phyloP scores from a whole-genome alignment of 352 stramenopile genomes.

The Pseudoperonospora humuli region DNA sequence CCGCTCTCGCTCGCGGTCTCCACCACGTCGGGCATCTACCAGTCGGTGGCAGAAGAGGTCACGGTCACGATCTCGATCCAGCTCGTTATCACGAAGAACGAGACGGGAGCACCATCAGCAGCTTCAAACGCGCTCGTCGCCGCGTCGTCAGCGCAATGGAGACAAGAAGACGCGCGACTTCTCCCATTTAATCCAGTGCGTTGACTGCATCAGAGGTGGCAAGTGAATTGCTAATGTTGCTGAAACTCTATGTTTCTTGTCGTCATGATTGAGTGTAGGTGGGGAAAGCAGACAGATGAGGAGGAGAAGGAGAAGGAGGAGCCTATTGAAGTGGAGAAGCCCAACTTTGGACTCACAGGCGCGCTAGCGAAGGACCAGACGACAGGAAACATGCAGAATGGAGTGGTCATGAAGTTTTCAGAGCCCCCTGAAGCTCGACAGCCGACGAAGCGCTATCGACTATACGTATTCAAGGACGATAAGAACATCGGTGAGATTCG shows the following conservation, averaged over 20 bases:
- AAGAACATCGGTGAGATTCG: constrained; percentile 52
- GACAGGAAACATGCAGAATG: constrained; percentile 95
- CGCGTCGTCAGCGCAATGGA: constrained; percentile 7
- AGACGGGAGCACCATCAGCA: not conserved
- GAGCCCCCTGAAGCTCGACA: constrained; percentile 92
- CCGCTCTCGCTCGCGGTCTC: constrained; percentile 18
- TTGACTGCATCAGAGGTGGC: not conserved
- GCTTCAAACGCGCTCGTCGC: not conserved
- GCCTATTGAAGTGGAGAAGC: constrained; percentile 85
- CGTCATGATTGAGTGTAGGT: constrained; percentile 25
- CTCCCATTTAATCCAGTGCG: constrained; percentile 46
- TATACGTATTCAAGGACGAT: constrained; percentile 97
- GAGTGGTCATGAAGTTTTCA: constrained; percentile 95
- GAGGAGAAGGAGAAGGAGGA: constrained; percentile 41
- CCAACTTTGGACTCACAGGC: constrained; percentile 96
- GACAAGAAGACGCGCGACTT: constrained; percentile 51
- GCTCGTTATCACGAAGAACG: constrained; percentile 3
- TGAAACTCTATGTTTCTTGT: not conserved
- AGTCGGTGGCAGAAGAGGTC: constrained; percentile 14
- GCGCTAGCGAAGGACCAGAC: constrained; percentile 93
- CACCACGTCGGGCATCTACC: constrained; percentile 11
- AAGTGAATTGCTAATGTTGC: not conserved
- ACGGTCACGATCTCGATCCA: constrained; percentile 12
- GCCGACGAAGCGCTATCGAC: constrained; percentile 88
- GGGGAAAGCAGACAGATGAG: constrained; percentile 65